Base-by-base conservation (phyloP, 768 basidiomycete species). In the Tulasnella sp. region DNA sequence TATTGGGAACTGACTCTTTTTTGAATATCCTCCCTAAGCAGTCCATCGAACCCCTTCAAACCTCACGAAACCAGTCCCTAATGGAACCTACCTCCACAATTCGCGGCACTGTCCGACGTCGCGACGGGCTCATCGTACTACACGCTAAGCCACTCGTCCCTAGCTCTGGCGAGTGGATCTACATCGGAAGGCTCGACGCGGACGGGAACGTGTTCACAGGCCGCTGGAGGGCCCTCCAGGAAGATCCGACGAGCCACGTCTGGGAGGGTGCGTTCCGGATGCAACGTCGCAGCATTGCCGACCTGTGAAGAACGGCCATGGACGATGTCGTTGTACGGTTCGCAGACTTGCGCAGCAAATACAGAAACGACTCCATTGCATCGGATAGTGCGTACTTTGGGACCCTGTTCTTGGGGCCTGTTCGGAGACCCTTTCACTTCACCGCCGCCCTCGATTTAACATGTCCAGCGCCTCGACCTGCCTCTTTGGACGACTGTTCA, bases 221-320 rank as follows among this genome's bases (percentile, higher is more conserved):
- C n/a, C 22, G 57, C 8, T 59, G 57, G 46, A 25, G 57, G 31
- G 45, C 57, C 17, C 38, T 59, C 11, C 46, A 49, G 31, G 57
- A 59, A 9, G 49, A 59, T 27, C 29, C 49, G 46, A 59, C 45
- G 29, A 41, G 46, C 57, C 19, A 49, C 45, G 57, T 51, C 31
- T 59, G 57, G 57, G 57, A 59, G 42, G 48, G 57, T 17, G 11
- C 49, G 22, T 59, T 59, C 44, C 54, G 44, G 41, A 56, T 56
- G 54, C 54, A 46, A 25, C 41, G 54, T 38, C 34, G 34, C 15
- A 38, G 7, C 34, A 38, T 38, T 15, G 34, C 34, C 7, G 34
- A 38, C 15, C 34, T 38, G 34, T 38, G 15, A 38, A 15, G 15
- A n/a, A n/a, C n/a, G n/a, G n/a, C n/a, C n/a, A n/a, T n/a, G 34